A percentile compares a stretch with the other conserved stretches of the same genome.
phyloP scores from a whole-genome alignment of 306 rosid species.

The Citrullus mucosospermus region DNA sequence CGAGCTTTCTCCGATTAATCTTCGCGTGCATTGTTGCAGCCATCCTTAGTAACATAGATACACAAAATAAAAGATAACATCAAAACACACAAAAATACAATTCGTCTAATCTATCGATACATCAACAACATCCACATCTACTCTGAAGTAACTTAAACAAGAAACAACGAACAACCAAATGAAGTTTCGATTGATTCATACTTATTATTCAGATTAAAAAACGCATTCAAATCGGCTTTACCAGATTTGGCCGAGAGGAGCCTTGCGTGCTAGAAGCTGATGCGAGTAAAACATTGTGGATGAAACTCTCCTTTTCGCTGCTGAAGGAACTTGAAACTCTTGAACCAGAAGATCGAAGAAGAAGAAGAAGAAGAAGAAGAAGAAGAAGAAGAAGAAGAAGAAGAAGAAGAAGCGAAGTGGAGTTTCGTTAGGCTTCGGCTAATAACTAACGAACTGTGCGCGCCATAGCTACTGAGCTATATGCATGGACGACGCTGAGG shows the following conservation, averaged over 20 bases:
- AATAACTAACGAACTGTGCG: slow-evolving; percentile 1
- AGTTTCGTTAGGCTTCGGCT: background rate
- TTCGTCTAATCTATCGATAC: background rate
- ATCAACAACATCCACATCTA: background rate
- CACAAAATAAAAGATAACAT: background rate
- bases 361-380: slow-evolving; percentile 2
- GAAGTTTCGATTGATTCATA: background rate
- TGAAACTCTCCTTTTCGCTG: background rate
- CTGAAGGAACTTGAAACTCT: background rate
- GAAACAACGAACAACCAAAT: background rate
- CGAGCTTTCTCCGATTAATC: slow-evolving; percentile 58
- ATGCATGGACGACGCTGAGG: background rate
- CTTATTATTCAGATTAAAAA: background rate
- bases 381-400: background rate
- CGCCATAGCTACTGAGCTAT: slow-evolving; percentile 3
- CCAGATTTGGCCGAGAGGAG: slow-evolving; percentile 86
- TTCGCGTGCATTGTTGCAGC: slow-evolving; percentile 52
- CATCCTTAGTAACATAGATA: slow-evolving; percentile 21
- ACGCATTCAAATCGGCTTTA: background rate
- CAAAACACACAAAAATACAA: background rate
- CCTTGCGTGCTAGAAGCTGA: slow-evolving; percentile 77
- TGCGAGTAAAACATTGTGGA: slow-evolving; percentile 67
- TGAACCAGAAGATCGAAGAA: background rate
- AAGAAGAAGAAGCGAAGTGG: background rate
- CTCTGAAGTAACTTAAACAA: background rate